Evolutionary conservation across 768 basidiomycete genomes (phyloP), one percentile per base, ranked within the genome.

Genomic region (Amanita subjunquillea): DNA sequence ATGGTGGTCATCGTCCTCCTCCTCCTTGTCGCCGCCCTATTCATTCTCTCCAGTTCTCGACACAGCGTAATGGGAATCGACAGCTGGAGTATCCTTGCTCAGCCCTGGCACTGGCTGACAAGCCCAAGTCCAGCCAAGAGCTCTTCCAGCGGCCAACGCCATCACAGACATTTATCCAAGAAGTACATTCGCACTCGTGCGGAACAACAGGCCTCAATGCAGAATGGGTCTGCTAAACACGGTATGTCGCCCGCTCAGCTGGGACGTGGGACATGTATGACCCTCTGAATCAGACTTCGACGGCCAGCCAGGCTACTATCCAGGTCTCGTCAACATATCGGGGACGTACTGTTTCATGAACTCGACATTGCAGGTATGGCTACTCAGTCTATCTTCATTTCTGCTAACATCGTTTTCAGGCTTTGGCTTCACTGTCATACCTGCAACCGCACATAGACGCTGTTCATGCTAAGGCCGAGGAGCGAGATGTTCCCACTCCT

Each of bases 261-360:
- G 36, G 5, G 34, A 6, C 27, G 6, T n/a, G 7, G 15, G 10
- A 22, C 34, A 23, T 48, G 23, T 36, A n/a, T 8, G 20, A 15
- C 23, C 22, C 10, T 13, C 32, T 36, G n/a, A 30, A 15, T 27
- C 44, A 30, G 37, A 38, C 23, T 17, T 22, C 1, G 48, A 46
- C 44, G 39, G 41, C 13, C n/a, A 25, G 13, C 38, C 75, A 13
- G 73, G 75, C 20, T 76, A 82, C 60, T 96, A 90, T 66, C 87
- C 93, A 2, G 94, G 94, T 0, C 83, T 97, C 47, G 87, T 96
- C 62, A 97, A 97, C 61, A 85, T 94, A 36, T 94, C 92, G 7
- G 94, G 94, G 9, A 95, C 92, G 48, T 89, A 95, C 58, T 97
- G 95, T 63, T 98, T 96, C 72, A 89, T 97, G 83, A 95, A 98